Base-by-base conservation (phyloP, 169 alveolate species). In the Neospora caninum region DNA sequence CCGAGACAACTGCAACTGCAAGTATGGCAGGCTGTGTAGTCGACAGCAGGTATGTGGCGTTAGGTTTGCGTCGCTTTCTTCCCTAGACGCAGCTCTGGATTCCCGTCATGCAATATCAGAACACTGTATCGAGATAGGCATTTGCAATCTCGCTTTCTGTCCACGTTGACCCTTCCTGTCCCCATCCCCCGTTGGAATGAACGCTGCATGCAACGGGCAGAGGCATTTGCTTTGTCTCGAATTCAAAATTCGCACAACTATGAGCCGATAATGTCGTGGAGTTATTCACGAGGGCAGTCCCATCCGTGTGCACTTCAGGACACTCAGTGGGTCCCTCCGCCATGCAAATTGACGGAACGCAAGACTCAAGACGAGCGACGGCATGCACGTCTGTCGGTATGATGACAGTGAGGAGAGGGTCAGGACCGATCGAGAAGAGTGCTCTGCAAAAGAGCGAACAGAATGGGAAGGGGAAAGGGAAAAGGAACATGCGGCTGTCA, bases 371-470 rank as follows among this genome's bases (percentile, higher is more conserved):
- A 64, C 78, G 13, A 64, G 69, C 89, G 67, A 69, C 89, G 9
- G 89, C 89, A 27, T 43, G 13, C 67, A 41, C 41, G 67, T 82
- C 89, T 38, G 89, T 82, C 13, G 89, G 89, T 31, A 82, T 38
- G 69, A 82, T 29, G 69, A 82, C 89, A 45, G 54, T 82, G 9
- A 82, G 39, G 6, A 82, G 41, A 41, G 36, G 36, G 31, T 10
- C 38, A 4, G 54, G 67, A 34, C 13, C 87, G 34, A 31, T 78
- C 13, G 67, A 82, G 13, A 82, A 7, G 20, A 20, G 22, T 20
- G 70, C 89, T 29, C 39, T 41, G 36, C 58, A 31, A n/a, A 82
- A 82, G 4, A 41, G 54, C 13, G 89, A 82, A 16, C 89, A 42
- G 22, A 82, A 42, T 25, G 89, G 42, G 41, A 82, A 45, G 10